Evolutionary conservation across 2,329 filamentous ascomycete species (phyloP).

Genomic region (Penicillium glabrum): DNA sequence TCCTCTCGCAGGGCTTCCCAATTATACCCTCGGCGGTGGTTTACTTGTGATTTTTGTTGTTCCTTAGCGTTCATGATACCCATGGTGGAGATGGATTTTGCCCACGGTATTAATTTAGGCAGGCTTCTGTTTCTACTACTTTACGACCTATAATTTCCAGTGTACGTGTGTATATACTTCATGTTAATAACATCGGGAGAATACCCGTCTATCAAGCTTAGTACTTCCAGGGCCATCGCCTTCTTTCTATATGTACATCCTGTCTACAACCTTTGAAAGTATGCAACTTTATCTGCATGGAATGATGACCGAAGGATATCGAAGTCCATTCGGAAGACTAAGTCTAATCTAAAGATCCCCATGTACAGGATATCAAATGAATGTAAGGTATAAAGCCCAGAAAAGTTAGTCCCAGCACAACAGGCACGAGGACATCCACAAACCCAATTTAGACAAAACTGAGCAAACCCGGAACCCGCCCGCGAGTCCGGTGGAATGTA

Average conservation of each 20-base stretch:
- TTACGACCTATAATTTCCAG: too few relatives aligned
- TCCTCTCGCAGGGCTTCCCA: not conserved
- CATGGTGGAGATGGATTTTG: too few relatives aligned
- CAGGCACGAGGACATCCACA: not conserved
- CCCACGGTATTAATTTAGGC: too few relatives aligned
- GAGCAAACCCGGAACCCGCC: not conserved
- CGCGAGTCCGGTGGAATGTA: not conserved
- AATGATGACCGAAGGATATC: slow-evolving; percentile 11
- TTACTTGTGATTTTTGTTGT: not conserved
- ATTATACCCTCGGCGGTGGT: not conserved
- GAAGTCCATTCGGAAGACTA: slow-evolving; percentile 19
- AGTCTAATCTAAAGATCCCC: slow-evolving; percentile 2
- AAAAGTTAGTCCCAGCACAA: not conserved
- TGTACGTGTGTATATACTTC: too few relatives aligned
- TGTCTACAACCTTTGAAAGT: not conserved
- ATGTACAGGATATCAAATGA: slow-evolving; percentile 2
- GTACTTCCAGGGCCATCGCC: too few relatives aligned
- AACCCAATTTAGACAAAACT: not conserved
- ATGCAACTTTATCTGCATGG: too few relatives aligned
- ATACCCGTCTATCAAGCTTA: too few relatives aligned
- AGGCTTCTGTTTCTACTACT: too few relatives aligned
- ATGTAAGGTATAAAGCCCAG: not conserved
- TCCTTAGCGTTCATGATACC: not conserved
- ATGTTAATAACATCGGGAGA: too few relatives aligned
- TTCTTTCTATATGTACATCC: too few relatives aligned